Percentiles rank a stretch among this genome's conserved stretches.
Evolutionary conservation across 169 alveolate species (phyloP).

Genomic region (Cryptosporidium canis): DNA sequence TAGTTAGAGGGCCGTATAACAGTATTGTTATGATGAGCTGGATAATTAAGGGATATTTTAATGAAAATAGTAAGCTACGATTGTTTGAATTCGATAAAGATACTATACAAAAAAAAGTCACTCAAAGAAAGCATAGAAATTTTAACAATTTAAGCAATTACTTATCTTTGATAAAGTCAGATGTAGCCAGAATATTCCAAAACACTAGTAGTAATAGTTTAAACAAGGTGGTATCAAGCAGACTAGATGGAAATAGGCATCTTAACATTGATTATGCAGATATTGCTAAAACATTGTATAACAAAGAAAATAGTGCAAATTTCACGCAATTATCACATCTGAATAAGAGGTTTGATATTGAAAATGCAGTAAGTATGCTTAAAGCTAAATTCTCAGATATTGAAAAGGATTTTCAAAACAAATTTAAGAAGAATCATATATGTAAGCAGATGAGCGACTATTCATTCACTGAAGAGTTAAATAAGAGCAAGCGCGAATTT

Average conservation of each 20-base stretch:
- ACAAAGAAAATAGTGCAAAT: neutral
- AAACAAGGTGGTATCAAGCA: neutral
- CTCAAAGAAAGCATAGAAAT: neutral
- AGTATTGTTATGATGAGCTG: constrained; percentile 77
- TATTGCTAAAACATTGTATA: neutral
- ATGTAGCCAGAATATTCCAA: constrained; percentile 38
- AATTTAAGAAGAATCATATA: neutral
- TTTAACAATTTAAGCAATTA: neutral
- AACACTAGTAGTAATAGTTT: neutral
- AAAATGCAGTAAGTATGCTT: neutral
- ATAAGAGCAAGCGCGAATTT: neutral
- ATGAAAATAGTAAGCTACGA: constrained; percentile 73
- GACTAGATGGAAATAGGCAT: neutral
- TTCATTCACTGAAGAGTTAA: neutral
- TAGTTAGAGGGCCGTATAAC: constrained; percentile 77
- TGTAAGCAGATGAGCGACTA: neutral
- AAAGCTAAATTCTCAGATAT: constrained; percentile 8
- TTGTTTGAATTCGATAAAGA: constrained; percentile 47
- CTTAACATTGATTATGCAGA: neutral
- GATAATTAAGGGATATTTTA: constrained; percentile 76
- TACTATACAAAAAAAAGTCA: neutral
- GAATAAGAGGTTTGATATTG: neutral
- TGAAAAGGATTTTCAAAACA: constrained; percentile 31
- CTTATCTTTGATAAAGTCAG: constrained; percentile 28
- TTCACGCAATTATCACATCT: neutral